Evolutionary conservation across 1,284 basidiomycete genomes (phyloP).

Genomic region (Puccinia polysora): DNA sequence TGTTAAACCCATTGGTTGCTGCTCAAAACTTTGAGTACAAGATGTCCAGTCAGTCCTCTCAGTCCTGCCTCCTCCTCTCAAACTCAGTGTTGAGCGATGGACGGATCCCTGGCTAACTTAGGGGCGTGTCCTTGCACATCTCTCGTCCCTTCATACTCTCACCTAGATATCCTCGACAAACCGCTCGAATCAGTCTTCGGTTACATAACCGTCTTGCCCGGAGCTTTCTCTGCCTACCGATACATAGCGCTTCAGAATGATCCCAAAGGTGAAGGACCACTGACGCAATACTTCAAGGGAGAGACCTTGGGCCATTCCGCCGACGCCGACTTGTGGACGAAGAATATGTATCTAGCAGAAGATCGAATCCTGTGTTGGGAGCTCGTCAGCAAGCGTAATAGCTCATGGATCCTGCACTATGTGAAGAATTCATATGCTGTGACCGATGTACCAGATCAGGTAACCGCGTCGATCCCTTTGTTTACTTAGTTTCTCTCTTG

Average conservation of each 20-base stretch:
- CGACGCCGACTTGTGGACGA: slow-evolving; percentile 57
- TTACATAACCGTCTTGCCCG: slow-evolving; percentile 86
- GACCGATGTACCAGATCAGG: slow-evolving; percentile 85
- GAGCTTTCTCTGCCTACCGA: slow-evolving; percentile 74
- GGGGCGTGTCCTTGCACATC: background rate
- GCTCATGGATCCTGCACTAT: slow-evolving; percentile 84
- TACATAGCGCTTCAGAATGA: slow-evolving; percentile 90
- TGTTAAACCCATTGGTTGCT: slow-evolving; percentile 77
- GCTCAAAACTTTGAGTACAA: slow-evolving; percentile 97
- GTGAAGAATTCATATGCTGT: slow-evolving; percentile 86
- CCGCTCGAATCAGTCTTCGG: slow-evolving; percentile 72
- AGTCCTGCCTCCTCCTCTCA: slow-evolving; percentile 59
- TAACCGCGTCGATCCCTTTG: slow-evolving; percentile 50
- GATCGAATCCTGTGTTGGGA: slow-evolving; percentile 77
- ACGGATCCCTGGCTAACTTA: slow-evolving; percentile 56
- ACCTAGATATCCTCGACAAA: slow-evolving; percentile 56
- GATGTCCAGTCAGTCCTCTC: slow-evolving; percentile 65
- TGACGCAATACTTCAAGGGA: slow-evolving; percentile 91
- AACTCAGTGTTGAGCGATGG: slow-evolving; percentile 53
- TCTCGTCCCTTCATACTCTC: too few relatives aligned
- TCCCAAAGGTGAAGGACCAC: slow-evolving; percentile 70
- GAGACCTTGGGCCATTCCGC: slow-evolving; percentile 66
- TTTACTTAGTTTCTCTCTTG: too few relatives aligned
- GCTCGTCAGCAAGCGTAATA: slow-evolving; percentile 77
- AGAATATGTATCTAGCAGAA: slow-evolving; percentile 89